Evolutionary conservation across 306 rosid species (phyloP).

Genomic region (Cucurbita moschata): DNA sequence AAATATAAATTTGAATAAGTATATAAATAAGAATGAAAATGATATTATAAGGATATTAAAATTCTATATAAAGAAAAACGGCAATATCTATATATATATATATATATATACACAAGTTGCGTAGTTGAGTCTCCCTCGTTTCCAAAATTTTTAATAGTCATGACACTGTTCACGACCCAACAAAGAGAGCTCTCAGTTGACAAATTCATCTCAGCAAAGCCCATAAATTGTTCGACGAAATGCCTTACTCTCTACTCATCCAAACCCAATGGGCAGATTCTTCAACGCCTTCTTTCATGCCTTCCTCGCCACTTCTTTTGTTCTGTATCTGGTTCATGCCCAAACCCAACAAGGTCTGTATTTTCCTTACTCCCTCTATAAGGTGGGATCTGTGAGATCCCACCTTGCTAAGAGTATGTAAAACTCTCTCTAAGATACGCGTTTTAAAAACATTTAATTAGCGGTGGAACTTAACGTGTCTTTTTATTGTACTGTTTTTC

Average conservation of each 20-base stretch:
- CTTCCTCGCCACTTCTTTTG: background rate
- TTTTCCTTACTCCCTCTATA: background rate
- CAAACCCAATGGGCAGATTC: background rate
- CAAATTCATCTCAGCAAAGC: background rate
- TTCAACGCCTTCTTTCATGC: background rate
- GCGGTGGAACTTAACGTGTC: no score
- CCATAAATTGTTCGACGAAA: background rate
- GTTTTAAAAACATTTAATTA: no score
- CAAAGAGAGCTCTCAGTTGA: background rate
- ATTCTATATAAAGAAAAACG: no score
- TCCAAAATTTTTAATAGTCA: background rate
- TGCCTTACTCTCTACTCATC: background rate
- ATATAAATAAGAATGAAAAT: no score
- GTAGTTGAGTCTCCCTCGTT: no score
- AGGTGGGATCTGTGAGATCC: no score
- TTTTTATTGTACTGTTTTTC: background rate
- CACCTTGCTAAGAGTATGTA: no score
- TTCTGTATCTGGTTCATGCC: slow-evolving; percentile 11
- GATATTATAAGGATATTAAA: no score
- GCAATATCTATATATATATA: no score
- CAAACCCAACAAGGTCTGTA: slow-evolving; percentile 11
- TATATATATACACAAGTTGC: no score
- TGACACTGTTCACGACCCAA: background rate
- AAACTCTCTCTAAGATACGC: no score
- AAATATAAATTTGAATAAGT: no score